These are phyloP conservation scores for Gymnopus androsaceus DNA, from an alignment of 1,284 basidiomycete genomes.

Conservation along the genomic window DNA sequence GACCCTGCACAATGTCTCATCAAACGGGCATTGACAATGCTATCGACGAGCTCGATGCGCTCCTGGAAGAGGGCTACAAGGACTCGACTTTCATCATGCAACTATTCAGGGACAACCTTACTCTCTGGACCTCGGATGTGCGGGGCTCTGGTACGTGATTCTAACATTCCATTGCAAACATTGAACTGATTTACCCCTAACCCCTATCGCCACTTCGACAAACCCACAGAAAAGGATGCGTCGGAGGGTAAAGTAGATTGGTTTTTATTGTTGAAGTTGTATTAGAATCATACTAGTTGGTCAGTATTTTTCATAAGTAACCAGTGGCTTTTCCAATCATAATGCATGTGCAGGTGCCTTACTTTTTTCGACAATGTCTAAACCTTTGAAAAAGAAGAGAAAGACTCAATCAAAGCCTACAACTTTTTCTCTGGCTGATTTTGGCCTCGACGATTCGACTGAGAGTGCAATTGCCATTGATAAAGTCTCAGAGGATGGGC, in stretches of 20 bases:
- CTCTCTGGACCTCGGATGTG: conserved; percentile 98
- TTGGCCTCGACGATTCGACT: too few species aligned
- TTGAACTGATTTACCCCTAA: conserved; percentile 17
- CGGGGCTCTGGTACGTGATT: conserved; percentile 73
- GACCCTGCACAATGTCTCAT: conserved; percentile 99
- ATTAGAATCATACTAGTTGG: too few species aligned
- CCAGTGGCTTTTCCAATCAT: too few species aligned
- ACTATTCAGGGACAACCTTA: conserved; percentile 97
- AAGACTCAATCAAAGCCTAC: too few species aligned
- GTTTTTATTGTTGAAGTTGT: conserved; percentile 27
- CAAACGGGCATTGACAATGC: conserved; percentile 99
- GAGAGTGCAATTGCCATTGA: too few species aligned
- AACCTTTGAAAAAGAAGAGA: too few species aligned
- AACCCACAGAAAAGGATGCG: conserved; percentile 68
- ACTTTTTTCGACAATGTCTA: too few species aligned
- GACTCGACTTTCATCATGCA: conserved; percentile 99
- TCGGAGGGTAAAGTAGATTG: conserved; percentile 61
- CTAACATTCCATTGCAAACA: not conserved
- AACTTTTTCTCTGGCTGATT: too few species aligned
- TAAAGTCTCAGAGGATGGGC: too few species aligned
- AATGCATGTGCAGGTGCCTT: too few species aligned
- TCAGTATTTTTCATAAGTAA: too few species aligned
- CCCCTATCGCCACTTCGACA: conserved; percentile 53
- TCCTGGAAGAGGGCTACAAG: conserved; percentile 99
- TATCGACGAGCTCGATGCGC: conserved; percentile 98